Percentiles rank a stretch among this genome's conserved stretches.
phyloP scores from a whole-genome alignment of 805 yeast species.

The Zygoascus tannicola region DNA sequence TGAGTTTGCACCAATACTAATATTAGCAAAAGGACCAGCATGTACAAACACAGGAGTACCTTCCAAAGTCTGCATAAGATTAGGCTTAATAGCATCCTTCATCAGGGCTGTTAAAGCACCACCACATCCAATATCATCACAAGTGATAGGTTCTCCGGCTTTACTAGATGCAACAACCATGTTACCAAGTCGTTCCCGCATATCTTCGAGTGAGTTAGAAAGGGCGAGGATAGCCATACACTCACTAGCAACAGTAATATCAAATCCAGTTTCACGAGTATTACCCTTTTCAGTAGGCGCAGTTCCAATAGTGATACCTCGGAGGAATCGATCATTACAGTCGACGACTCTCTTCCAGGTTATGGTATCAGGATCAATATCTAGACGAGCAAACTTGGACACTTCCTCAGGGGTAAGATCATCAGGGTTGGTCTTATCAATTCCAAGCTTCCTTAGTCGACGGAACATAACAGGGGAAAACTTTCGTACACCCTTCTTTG shows the following conservation, averaged over 20 bases:
- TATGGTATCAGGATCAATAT: slow-evolving; percentile 82
- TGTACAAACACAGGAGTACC: slow-evolving; percentile 97
- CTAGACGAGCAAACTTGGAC: slow-evolving; percentile 64
- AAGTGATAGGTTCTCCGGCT: slow-evolving; percentile 75
- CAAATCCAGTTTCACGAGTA: slow-evolving; percentile 83
- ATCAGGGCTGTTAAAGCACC: slow-evolving; percentile 92
- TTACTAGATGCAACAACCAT: slow-evolving; percentile 80
- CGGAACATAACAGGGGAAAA: slow-evolving; percentile 73
- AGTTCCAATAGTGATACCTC: slow-evolving; percentile 83
- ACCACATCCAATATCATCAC: slow-evolving; percentile 90
- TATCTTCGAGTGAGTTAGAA: slow-evolving; percentile 64
- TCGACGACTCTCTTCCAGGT: slow-evolving; percentile 92
- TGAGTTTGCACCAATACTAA: slow-evolving; percentile 93
- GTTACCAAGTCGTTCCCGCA: slow-evolving; percentile 79
- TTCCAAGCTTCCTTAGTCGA: slow-evolving; percentile 74
- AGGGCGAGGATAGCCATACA: slow-evolving; percentile 93
- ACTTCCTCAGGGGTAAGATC: slow-evolving; percentile 72
- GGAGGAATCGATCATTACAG: slow-evolving; percentile 82
- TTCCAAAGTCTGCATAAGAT: slow-evolving; percentile 92
- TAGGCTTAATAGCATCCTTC: slow-evolving; percentile 95
- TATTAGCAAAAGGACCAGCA: slow-evolving; percentile 97
- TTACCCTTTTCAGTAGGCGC: slow-evolving; percentile 90
- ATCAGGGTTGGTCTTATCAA: slow-evolving; percentile 68
- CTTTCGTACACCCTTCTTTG: slow-evolving; percentile 66
- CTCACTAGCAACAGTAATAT: slow-evolving; percentile 93